Evolutionary conservation across 179 eudicot species (phyloP), one percentile per base, ranked within the genome.

Genomic region (Silene noctiflora): DNA sequence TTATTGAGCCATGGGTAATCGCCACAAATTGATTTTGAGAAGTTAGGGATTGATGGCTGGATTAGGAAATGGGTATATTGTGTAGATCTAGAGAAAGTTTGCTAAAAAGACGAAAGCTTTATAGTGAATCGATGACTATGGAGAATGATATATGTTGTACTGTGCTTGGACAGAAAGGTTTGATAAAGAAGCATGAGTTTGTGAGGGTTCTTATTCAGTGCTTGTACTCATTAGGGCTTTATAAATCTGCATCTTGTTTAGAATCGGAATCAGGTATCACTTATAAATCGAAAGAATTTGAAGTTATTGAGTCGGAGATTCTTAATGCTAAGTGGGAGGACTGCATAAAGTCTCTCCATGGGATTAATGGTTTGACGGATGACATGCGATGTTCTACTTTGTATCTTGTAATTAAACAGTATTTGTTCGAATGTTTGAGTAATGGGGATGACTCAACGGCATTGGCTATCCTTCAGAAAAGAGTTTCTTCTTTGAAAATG

Each of bases 201-300:
- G 91, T 95, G 55, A 88, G 97, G 75, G 69, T 91, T 46, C 90
- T 95, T 62, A 84, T 87, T 72, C 97, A 95, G 76, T 89, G 90
- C 73, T 83, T 95, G 58, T 76, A 87, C 73, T 84, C 91, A 4
- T 82, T 93, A 62, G 99, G 97, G 12, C 90, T 85, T 78, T 63
- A 75, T 3, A 90, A 85, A 20, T 84, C 97, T 20, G 95, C 92
- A 2, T 80, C 85, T 59, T 89, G 82, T 74, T 83, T 95, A 76
- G 99, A 95, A 88, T 69, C 77, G 6, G 97, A 95, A 76, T 93
- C 99, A 0, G 84, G 93, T 29, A 78, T 95, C 75, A 55, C 79
- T 5, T 82, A 14, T 76, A 88, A 86, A 78, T 89, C 92, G 39
- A 59, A 75, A 20, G 93, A 95, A 58, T 83, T 91, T 53, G 82